Conservation (phyloP, 768 basidiomycete genomes). For the Mycena albidolilacea region DNA sequence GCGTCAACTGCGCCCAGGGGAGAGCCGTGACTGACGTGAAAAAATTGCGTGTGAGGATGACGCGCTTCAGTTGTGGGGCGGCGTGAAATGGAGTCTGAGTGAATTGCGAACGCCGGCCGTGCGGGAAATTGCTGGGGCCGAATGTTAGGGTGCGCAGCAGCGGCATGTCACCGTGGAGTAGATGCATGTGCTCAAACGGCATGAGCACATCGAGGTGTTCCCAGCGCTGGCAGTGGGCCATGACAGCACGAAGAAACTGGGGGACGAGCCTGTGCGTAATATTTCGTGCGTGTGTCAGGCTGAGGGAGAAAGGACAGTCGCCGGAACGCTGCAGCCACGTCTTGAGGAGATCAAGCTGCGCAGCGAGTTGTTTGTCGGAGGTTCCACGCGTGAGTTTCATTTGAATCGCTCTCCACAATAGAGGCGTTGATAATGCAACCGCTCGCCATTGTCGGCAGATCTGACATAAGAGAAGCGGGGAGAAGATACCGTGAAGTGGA, state of each 20-base stretch:
- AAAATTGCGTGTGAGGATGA: slow-evolving; percentile 8
- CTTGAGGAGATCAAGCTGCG: not conserved
- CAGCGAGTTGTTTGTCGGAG: not conserved
- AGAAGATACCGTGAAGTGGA: not conserved
- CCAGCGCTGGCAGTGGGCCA: slow-evolving; percentile 9
- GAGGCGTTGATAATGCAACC: slow-evolving; percentile 14
- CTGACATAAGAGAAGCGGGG: slow-evolving; percentile 5
- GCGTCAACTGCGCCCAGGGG: not conserved
- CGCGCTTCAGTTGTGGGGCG: not conserved
- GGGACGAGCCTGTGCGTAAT: not conserved
- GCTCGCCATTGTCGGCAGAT: slow-evolving; percentile 8
- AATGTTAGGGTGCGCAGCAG: slow-evolving; percentile 5
- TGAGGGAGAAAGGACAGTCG: not conserved
- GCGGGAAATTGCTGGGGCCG: not conserved
- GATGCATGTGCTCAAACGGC: not conserved
- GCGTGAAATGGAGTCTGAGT: not conserved
- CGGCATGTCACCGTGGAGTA: slow-evolving; percentile 5
- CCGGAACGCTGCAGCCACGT: slow-evolving; percentile 4
- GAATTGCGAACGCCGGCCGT: not conserved
- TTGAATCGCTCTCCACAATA: not conserved
- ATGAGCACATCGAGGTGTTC: slow-evolving; percentile 8
- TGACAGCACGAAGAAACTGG: not conserved
- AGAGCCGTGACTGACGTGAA: not conserved
- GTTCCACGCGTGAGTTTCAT: not conserved
- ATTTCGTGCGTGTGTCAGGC: not conserved